Conservation (phyloP, 2,329 filamentous ascomycete genomes). For the Trichophyton verrucosum region DNA sequence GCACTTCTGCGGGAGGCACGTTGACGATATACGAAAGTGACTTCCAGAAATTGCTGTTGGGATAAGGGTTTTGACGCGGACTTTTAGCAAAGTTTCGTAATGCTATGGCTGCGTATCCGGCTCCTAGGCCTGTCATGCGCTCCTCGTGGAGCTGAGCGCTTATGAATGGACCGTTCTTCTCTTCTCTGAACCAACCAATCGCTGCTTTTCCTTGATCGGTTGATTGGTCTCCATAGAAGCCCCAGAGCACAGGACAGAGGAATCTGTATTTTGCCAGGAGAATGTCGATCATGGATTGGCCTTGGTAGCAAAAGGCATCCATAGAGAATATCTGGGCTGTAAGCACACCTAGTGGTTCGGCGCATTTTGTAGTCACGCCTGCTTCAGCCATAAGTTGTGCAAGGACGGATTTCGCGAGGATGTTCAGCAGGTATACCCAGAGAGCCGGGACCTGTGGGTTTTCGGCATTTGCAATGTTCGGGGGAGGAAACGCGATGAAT, state of each 20-base stretch:
- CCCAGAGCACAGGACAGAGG: constrained; percentile 74
- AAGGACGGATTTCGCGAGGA: constrained; percentile 61
- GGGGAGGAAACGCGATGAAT: constrained; percentile 39
- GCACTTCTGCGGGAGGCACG: constrained; percentile 53
- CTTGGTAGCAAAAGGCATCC: constrained; percentile 54
- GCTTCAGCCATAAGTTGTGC: constrained; percentile 58
- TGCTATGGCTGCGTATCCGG: constrained; percentile 71
- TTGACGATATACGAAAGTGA: constrained; percentile 65
- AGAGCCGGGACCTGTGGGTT: constrained; percentile 48
- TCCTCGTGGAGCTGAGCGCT: constrained; percentile 63
- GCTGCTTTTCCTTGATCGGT: constrained; percentile 53
- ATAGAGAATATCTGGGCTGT: constrained; percentile 62
- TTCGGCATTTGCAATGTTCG: constrained; percentile 25
- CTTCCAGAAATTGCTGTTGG: constrained; percentile 70
- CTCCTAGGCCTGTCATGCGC: constrained; percentile 70
- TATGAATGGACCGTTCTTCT: constrained; percentile 44
- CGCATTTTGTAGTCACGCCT: constrained; percentile 49
- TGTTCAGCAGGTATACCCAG: constrained; percentile 63
- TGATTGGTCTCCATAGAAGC: constrained; percentile 62
- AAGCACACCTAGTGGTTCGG: constrained; percentile 69
- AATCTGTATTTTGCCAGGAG: constrained; percentile 76
- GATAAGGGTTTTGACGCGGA: constrained; percentile 59
- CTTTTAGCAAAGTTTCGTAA: constrained; percentile 69
- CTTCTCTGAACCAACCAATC: constrained; percentile 61
- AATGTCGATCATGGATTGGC: constrained; percentile 62